Base-by-base conservation (phyloP, 108 stramenopile species). In the Nannochloropsis granulata region DNA sequence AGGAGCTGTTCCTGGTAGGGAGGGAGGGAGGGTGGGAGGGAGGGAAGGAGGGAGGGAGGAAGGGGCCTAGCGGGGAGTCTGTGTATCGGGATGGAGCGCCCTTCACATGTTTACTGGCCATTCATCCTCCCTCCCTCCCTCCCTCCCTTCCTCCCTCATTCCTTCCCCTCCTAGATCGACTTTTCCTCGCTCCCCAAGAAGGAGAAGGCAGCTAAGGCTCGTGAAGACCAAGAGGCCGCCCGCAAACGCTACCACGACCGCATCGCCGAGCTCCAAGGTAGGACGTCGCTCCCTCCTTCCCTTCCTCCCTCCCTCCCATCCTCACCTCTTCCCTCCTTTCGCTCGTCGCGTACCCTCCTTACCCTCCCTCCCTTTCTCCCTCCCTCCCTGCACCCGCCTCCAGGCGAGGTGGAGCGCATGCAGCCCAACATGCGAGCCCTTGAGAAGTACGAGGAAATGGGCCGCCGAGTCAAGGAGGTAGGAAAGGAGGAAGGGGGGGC, bases 401-500 rank as follows among this genome's bases (percentile, higher is more conserved):
- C 46, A 78, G 26, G 56, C 19, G 84, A 88, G 84, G 44, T 88
- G 43, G 85, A 96, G 80, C 91, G 91, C 25, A 95, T 97, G 89
- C 92, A 91, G 26, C 98, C 98, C 34, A 98, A 99, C 90, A 96
- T 98, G 96, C 96, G 96, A 93, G 96, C 97, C 78, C 82, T 85
- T 25, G 96, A 95, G 25, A 93, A 95, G 13, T 95, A 95, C 87
- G 92, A 94, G 23, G 88, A 91, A 16, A 88, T 93, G 79, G 91
- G 45, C 45, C 45, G 45, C 45, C 45, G 45, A 16, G 45, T 46
- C 0, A 46, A 46, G 45, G 45, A 46, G 45, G 45, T 46, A 46
- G 45, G 45, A 13, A 46, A 46, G 16, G 13, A n/a, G n/a, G n/a
- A n/a, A n/a, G n/a, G n/a, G n/a, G n/a, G n/a, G n/a, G n/a, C n/a